phyloP scores from a whole-genome alignment of 306 rosid species.

The Acacia confusa region DNA sequence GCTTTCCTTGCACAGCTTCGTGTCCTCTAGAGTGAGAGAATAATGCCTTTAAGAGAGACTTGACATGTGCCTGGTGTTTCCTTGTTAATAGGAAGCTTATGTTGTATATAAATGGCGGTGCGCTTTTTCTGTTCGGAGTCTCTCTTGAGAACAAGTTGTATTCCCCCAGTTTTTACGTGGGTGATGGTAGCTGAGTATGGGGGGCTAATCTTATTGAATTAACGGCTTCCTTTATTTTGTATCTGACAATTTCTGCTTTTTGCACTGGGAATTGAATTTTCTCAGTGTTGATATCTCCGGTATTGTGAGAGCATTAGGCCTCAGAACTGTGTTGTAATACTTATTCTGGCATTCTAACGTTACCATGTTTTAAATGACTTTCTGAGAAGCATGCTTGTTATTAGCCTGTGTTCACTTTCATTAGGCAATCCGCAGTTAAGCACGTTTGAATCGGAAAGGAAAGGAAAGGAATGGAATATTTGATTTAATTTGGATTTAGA shows the following conservation, averaged over 20 bases:
- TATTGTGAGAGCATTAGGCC: conserved; percentile 24
- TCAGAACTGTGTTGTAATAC: not conserved
- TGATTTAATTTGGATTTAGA: not conserved
- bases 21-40: conserved; percentile 45
- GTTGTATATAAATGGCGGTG: conserved; percentile 39
- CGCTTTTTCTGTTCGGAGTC: conserved; percentile 28
- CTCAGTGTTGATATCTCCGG: conserved; percentile 21
- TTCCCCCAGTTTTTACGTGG: conserved; percentile 49
- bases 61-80: conserved; percentile 29
- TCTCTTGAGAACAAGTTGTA: conserved; percentile 15
- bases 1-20: conserved; percentile 89
- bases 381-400: not conserved
- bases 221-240: conserved; percentile 32
- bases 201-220: conserved; percentile 36
- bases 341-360: conserved; percentile 29
- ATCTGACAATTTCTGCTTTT: conserved; percentile 22
- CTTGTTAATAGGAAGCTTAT: conserved; percentile 46
- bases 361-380: conserved; percentile 22
- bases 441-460: not conserved
- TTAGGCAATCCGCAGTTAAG: not conserved
- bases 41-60: conserved; percentile 29
- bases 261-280: conserved; percentile 25
- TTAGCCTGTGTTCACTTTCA: not conserved
- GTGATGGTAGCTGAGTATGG: conserved; percentile 41
- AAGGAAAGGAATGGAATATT: not conserved